These are phyloP conservation scores for Fusarium sp. DNA, from an alignment of 2,329 filamentous ascomycete species.

Conservation along the genomic window DNA sequence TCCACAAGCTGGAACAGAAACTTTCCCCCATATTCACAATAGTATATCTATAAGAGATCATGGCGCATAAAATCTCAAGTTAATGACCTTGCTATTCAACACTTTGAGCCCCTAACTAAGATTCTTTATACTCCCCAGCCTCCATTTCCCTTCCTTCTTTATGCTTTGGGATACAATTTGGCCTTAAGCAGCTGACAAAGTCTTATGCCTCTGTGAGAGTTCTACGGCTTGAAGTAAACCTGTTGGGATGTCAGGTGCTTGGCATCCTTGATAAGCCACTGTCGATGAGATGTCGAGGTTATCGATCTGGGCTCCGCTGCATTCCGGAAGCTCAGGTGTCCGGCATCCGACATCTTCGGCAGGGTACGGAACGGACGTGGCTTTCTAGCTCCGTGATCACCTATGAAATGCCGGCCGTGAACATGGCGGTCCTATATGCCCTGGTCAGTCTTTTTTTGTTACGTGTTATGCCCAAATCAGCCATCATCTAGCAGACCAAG, in stretches of 20 bases:
- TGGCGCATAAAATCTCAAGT: neutral
- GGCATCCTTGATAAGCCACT: conserved; percentile 8
- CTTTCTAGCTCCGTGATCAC: conserved; percentile 9
- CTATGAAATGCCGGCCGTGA: conserved; percentile 1
- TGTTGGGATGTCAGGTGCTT: neutral
- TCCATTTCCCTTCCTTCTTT: conserved; percentile 6
- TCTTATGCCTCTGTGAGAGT: conserved; percentile 11
- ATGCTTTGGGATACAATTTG: neutral
- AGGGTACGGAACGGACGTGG: conserved; percentile 29
- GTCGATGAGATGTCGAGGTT: conserved; percentile 9
- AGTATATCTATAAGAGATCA: neutral
- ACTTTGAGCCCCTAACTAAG: neutral
- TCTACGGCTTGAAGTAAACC: conserved; percentile 1
- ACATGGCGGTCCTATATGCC: neutral
- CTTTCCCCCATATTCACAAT: neutral
- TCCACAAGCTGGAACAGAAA: neutral
- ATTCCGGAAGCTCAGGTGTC: conserved; percentile 11
- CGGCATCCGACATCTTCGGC: conserved; percentile 1
- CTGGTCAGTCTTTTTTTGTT: neutral
- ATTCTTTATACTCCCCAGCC: neutral
- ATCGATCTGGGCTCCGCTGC: conserved; percentile 2
- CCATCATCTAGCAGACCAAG: too few species aligned
- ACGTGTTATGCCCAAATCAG: neutral
- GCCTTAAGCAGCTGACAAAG: neutral
- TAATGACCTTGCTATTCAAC: neutral